Evolutionary conservation across 352 stramenopile species (phyloP).

Genomic region (Phytophthora foliorum): DNA sequence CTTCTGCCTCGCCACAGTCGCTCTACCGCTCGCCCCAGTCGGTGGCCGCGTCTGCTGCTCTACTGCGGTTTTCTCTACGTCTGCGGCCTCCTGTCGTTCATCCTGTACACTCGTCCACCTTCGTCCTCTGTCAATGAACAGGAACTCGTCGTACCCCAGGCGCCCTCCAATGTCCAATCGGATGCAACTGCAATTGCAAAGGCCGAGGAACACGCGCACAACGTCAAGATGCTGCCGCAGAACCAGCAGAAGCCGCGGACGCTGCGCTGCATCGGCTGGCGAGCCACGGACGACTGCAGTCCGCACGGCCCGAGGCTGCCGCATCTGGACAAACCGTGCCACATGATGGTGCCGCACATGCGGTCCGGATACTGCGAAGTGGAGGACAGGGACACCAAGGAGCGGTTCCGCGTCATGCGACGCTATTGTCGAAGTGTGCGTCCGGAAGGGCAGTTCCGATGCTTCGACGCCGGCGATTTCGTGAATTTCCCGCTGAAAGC

Average conservation of each 20-base stretch:
- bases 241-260: slow-evolving; percentile 16
- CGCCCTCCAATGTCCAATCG: slow-evolving; percentile 14
- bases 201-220: slow-evolving; percentile 51
- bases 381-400: slow-evolving; percentile 40
- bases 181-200: slow-evolving; percentile 20
- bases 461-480: slow-evolving; percentile 55
- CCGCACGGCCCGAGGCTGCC: slow-evolving; percentile 36
- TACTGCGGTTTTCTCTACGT: slow-evolving; percentile 28
- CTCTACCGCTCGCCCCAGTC: not conserved
- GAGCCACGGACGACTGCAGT: slow-evolving; percentile 42
- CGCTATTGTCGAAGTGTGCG: slow-evolving; percentile 45
- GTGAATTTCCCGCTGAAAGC: slow-evolving; percentile 46
- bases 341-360: slow-evolving; percentile 31
- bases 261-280: slow-evolving; percentile 42
- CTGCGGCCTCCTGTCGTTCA: slow-evolving; percentile 12
- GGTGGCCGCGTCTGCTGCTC: slow-evolving; percentile 26
- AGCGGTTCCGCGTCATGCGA: slow-evolving; percentile 53
- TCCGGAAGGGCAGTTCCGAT: slow-evolving; percentile 47
- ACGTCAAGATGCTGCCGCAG: slow-evolving; percentile 48
- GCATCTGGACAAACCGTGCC: slow-evolving; percentile 33
- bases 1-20: slow-evolving; percentile 13
- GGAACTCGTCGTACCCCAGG: not conserved
- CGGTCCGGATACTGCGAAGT: slow-evolving; percentile 57
- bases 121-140: not conserved
- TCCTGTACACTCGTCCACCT: slow-evolving; percentile 5